Conservation (phyloP, 441 rosid species). For the Melastoma candidum region DNA sequence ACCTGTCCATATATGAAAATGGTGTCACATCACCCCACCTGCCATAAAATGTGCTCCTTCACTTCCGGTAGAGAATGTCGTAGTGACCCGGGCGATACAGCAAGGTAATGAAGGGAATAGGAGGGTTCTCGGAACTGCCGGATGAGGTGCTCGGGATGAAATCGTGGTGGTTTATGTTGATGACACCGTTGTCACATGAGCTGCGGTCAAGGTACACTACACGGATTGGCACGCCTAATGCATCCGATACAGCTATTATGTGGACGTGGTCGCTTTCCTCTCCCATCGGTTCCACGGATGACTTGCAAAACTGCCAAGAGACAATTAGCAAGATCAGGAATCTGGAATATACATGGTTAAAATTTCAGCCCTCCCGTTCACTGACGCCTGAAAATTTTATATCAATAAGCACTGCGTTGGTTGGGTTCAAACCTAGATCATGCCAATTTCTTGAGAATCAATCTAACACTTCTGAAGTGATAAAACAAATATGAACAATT, state of each 20-base stretch:
- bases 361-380: not conserved
- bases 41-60: constrained; percentile 9
- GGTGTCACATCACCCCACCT: no score
- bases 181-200: constrained; percentile 64
- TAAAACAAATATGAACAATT: no score
- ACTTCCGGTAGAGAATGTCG: constrained; percentile 86
- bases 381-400: no score
- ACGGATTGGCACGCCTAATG: constrained; percentile 84
- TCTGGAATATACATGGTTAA: not conserved
- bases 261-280: constrained; percentile 92
- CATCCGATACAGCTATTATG: constrained; percentile 47
- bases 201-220: constrained; percentile 93
- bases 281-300: constrained; percentile 98
- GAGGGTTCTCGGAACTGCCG: constrained; percentile 19
- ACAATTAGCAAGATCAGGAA: constrained; percentile 1
- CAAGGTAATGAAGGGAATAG: constrained; percentile 64
- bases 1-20: no score
- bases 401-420: no score
- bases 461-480: no score
- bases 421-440: no score
- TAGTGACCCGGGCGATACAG: constrained; percentile 98
- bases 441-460: no score
- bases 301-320: constrained; percentile 80
- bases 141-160: constrained; percentile 49
- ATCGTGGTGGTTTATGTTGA: constrained; percentile 86